Percentiles rank a stretch among this genome's conserved stretches.
phyloP scores from a whole-genome alignment of 164 flowering plant species.

The Tinospora cordifolia region DNA sequence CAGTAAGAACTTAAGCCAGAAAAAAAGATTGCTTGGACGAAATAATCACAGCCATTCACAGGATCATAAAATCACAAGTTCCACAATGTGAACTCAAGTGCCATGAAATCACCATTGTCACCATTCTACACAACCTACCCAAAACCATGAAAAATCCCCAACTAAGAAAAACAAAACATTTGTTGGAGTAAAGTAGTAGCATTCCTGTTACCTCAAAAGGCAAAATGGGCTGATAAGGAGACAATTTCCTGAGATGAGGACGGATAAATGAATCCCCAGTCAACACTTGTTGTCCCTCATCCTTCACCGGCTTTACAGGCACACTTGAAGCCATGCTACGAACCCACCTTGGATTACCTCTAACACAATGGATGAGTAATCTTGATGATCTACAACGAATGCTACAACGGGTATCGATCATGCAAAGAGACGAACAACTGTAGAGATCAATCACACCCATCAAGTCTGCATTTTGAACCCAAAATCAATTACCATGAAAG shows the following conservation, averaged over 20 bases:
- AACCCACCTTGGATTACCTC: conserved; percentile 21
- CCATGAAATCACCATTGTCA: neutral
- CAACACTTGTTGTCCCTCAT: conserved; percentile 23
- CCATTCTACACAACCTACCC: neutral
- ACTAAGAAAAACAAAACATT: neutral
- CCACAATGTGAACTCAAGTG: neutral
- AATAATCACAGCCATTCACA: neutral
- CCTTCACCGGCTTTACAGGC: conserved; percentile 25
- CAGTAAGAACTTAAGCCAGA: neutral
- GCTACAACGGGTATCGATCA: conserved; percentile 13
- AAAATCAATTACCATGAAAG: conserved; percentile 4
- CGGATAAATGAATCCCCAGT: conserved; percentile 82
- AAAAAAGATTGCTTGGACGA: neutral
- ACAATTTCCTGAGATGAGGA: conserved; percentile 63
- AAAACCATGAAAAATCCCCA: neutral
- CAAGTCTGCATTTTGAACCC: conserved; percentile 19
- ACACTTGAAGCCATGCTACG: conserved; percentile 42
- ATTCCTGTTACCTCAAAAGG: conserved; percentile 72
- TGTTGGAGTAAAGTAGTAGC: neutral
- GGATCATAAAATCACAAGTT: too few relatives aligned
- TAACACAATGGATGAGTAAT: conserved; percentile 22
- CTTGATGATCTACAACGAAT: conserved; percentile 4
- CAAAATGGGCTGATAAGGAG: conserved; percentile 89
- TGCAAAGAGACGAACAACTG: conserved; percentile 23
- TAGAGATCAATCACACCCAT: conserved; percentile 40